A percentile compares a stretch with the other conserved stretches of the same genome.
phyloP scores from a whole-genome alignment of 495 filamentous ascomycete species.

The Neurospora sp. region DNA sequence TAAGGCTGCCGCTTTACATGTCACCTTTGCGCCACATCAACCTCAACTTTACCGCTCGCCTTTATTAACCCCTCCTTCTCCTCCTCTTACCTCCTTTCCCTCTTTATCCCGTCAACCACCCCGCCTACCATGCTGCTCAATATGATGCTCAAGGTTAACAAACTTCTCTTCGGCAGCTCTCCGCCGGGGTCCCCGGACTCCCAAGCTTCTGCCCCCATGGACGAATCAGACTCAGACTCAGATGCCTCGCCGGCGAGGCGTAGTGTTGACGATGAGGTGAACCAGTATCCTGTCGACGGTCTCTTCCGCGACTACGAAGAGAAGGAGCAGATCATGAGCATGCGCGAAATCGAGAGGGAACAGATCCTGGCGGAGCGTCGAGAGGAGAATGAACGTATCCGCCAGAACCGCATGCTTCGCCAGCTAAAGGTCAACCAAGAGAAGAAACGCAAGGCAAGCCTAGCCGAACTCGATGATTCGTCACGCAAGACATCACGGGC shows the following conservation, averaged over 20 bases:
- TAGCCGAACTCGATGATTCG: constrained; percentile 60
- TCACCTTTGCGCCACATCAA: neutral
- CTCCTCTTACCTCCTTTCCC: neutral
- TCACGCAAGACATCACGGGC: constrained; percentile 73
- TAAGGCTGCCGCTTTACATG: neutral
- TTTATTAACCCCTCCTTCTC: neutral
- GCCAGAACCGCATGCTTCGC: constrained; percentile 77
- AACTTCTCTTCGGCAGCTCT: constrained; percentile 15
- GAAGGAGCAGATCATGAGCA: constrained; percentile 69
- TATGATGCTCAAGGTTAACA: neutral
- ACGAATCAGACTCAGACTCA: constrained; percentile 72
- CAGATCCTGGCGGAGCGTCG: constrained; percentile 79
- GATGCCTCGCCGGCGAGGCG: constrained; percentile 43
- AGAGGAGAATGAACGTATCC: constrained; percentile 65
- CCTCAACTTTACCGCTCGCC: neutral
- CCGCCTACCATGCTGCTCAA: neutral
- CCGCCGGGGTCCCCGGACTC: constrained; percentile 60
- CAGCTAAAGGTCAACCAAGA: constrained; percentile 63
- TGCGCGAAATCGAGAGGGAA: constrained; percentile 87
- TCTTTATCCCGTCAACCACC: neutral
- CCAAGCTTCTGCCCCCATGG: constrained; percentile 76
- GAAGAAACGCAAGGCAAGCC: constrained; percentile 67
- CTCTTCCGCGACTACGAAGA: constrained; percentile 72
- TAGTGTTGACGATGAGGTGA: constrained; percentile 49
- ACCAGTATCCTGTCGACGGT: constrained; percentile 79